Base-by-base conservation (phyloP, 225 moss, liverwort and hornwort species). In the Marchantia polymorpha region DNA sequence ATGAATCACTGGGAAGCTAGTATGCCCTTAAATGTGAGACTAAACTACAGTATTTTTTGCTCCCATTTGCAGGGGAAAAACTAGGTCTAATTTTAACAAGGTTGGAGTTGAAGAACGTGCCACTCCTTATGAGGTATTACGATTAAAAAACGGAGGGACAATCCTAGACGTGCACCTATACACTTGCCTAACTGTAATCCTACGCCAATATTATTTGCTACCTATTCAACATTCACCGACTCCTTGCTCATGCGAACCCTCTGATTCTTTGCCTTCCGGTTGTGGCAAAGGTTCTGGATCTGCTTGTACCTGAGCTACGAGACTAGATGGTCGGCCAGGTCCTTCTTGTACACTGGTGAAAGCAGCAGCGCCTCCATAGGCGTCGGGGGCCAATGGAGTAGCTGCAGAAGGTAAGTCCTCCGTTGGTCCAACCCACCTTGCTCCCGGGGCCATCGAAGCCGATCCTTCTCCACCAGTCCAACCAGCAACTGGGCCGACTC, bases 31-130 rank as follows among this genome's bases (percentile, higher is more conserved):
- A 27, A 27, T 17, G 53, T 53, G 73, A 53, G 27, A 54, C 73
- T 53, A 52, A 69, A 54, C 25, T 52, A 73, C 25, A 53, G 53
- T 3, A 50, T 54, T 52, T 73, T 7, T 54, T 73, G 73, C 54
- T 54, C 73, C 73, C 73, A 73, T 22, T 29, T 14, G 53, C 73
- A 73, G 54, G 73, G 73, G 50, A 13, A 17, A 17, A 73, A 73
- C 73, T 54, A 23, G 15, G 17, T 27, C 54, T 54, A 64, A 5
- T 23, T 27, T 29, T 1, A 52, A 73, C 73, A 54, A 53, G 52
- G 26, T 73, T 26, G 73, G 27, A 23, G 27, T 54, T 52, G 26
- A 53, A 27, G 12, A 52, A 26, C 15, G 52, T 8, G 52, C 26
- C 25, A 17, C 29, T 73, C 29, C 25, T 73, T 10, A 3, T 14